Evolutionary conservation across 2,329 filamentous ascomycete genomes (phyloP), one percentile per base, ranked within the genome.

Genomic region (Atkinsonella hypoxylon): DNA sequence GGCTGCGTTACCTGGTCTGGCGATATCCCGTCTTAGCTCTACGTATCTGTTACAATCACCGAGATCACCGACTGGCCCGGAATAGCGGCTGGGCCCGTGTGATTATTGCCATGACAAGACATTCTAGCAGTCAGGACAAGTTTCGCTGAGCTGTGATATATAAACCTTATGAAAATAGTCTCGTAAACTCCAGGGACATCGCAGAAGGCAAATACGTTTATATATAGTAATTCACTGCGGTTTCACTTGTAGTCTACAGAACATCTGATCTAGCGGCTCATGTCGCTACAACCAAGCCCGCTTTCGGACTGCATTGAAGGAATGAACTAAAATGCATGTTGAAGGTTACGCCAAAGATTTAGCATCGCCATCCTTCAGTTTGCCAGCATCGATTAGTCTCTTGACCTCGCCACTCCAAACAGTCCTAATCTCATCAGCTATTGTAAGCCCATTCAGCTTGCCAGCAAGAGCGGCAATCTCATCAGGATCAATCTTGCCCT

Each of bases 401-500:
- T 85, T 81, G 50, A 85, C 82, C 75, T 96, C 87, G 43, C 76
- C 83, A 57, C 72, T 73, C 79, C 90, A 97, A 49, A 89, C 82
- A 50, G 71, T 72, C 81, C 94, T 96, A 69, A 98, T 91, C 67
- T 89, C 87, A 57, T 79, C 81, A 18, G 82, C 82, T 55, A 91
- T 82, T 68, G 87, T 94, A 61, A 88, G 77, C 43, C 82, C 80
- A 61, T 81, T 84, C 53, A 98, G 80, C 74, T 91, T 91, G 60
- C 74, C 76, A 36, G 90, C 89, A 52, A 98, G 73, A 20, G 77
- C 78, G 40, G 90, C 90, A 61, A 97, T 81, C 77, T 97, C 90
- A 59, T 96, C 91, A 50, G 86, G 74, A 58, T 95, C 90, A 58
- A 95, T 82, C 79, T 91, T 95, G 70, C 76, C 76, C 72, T 95